A percentile compares a stretch with the other conserved stretches of the same genome.
Conservation (phyloP, 441 rosid genomes). For the Oxalis stricta region DNA sequence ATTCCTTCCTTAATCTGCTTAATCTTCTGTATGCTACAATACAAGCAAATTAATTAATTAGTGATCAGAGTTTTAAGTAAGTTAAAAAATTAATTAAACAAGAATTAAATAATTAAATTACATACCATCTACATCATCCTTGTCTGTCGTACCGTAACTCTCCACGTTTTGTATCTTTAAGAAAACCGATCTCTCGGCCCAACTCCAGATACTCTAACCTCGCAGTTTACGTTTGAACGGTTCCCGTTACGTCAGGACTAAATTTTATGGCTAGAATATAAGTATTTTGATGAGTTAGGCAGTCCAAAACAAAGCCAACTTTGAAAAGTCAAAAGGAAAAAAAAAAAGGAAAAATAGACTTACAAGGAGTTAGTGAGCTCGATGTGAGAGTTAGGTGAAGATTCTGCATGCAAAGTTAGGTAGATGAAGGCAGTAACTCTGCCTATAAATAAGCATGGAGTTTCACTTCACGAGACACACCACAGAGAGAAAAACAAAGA, state of each 20-base stretch:
- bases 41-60: not conserved
- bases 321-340: too few relatives aligned
- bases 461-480: too few relatives aligned
- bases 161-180: constrained; percentile 52
- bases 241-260: too few relatives aligned
- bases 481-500: too few relatives aligned
- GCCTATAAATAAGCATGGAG: too few relatives aligned
- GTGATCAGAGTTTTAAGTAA: not conserved
- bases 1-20: constrained; percentile 59
- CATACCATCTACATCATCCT: constrained; percentile 61
- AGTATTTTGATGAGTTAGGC: not conserved
- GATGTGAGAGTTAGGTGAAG: too few relatives aligned
- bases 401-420: too few relatives aligned
- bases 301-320: too few relatives aligned
- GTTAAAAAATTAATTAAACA: not conserved
- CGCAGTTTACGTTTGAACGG: too few relatives aligned
- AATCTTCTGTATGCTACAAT: constrained; percentile 40
- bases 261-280: constrained; percentile 6
- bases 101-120: not conserved
- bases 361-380: too few relatives aligned
- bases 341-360: not conserved
- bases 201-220: constrained; percentile 71
- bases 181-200: constrained; percentile 62
- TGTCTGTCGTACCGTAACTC: constrained; percentile 49
- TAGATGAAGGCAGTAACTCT: too few relatives aligned